These are phyloP conservation scores for Stachybotrys elegans DNA, from an alignment of 2,329 filamentous ascomycete species.

Conservation along the genomic window DNA sequence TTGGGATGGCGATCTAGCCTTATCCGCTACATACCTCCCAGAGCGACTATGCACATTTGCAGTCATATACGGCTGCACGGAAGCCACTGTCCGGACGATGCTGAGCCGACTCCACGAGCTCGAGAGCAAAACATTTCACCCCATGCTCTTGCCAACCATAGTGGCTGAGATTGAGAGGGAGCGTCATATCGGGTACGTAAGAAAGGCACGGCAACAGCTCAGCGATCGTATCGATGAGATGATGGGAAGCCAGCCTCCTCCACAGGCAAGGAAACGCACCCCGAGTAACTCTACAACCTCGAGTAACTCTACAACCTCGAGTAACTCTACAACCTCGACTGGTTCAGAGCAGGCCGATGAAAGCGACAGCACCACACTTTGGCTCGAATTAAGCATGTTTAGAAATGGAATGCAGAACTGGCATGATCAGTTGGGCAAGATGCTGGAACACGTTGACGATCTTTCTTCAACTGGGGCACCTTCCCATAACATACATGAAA, in stretches of 20 bases:
- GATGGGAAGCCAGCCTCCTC: not conserved
- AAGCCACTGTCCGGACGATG: slow-evolving; percentile 3
- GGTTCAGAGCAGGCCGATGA: not conserved
- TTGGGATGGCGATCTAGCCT: slow-evolving; percentile 5
- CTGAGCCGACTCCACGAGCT: not conserved
- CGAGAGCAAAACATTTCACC: not conserved
- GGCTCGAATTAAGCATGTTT: not conserved
- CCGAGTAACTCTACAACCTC: not conserved
- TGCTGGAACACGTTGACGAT: not conserved
- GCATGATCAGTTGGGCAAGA: not conserved
- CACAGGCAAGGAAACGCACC: not conserved
- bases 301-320: not conserved
- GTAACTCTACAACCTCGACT: not conserved
- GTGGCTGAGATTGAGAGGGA: slow-evolving; percentile 5
- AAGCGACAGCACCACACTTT: not conserved
- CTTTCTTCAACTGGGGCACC: not conserved
- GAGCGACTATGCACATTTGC: slow-evolving; percentile 3
- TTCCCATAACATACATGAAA: too few species aligned
- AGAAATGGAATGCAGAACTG: not conserved
- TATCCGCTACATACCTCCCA: slow-evolving; percentile 6
- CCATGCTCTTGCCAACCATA: slow-evolving; percentile 5
- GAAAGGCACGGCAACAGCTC: not conserved
- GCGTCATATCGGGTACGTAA: not conserved
- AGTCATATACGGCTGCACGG: slow-evolving; percentile 7
- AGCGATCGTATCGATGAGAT: slow-evolving; percentile 2